Evolutionary conservation across 495 filamentous ascomycete genomes (phyloP).

Genomic region (Pyrenula aspistea): DNA sequence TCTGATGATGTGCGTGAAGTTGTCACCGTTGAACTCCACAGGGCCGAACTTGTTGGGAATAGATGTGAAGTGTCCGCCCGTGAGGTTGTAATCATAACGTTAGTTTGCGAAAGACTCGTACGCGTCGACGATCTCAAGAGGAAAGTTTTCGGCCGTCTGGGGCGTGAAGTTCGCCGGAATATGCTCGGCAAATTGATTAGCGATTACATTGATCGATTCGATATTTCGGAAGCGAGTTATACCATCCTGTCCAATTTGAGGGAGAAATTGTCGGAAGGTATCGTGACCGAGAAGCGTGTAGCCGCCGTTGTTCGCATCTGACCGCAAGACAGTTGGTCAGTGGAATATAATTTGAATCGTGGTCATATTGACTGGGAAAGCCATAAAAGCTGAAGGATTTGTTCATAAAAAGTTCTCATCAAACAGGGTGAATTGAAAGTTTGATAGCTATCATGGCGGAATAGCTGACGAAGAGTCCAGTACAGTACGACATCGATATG

Average conservation of each 20-base stretch:
- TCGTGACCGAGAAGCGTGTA: slow-evolving; percentile 12
- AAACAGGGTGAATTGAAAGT: no score
- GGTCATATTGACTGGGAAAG: no score
- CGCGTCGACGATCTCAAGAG: background rate
- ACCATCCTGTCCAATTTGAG: background rate
- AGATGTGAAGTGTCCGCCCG: slow-evolving; percentile 25
- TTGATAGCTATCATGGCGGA: no score
- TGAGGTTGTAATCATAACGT: background rate
- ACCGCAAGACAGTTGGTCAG: background rate
- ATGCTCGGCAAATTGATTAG: background rate
- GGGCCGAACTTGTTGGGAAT: slow-evolving; percentile 44
- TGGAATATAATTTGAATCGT: no score
- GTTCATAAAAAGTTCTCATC: no score
- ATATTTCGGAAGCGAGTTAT: background rate
- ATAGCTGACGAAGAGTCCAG: no score
- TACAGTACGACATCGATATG: no score
- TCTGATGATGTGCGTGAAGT: slow-evolving; percentile 33
- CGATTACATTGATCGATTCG: background rate
- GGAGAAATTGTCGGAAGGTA: background rate
- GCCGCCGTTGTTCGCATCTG: slow-evolving; percentile 37
- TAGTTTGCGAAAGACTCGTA: background rate
- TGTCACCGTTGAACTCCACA: slow-evolving; percentile 23
- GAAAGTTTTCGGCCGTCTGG: background rate
- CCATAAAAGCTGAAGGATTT: no score
- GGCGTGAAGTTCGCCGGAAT: background rate